Conservation (phyloP, 306 rosid species). For the Cicer pinnatifidum region DNA sequence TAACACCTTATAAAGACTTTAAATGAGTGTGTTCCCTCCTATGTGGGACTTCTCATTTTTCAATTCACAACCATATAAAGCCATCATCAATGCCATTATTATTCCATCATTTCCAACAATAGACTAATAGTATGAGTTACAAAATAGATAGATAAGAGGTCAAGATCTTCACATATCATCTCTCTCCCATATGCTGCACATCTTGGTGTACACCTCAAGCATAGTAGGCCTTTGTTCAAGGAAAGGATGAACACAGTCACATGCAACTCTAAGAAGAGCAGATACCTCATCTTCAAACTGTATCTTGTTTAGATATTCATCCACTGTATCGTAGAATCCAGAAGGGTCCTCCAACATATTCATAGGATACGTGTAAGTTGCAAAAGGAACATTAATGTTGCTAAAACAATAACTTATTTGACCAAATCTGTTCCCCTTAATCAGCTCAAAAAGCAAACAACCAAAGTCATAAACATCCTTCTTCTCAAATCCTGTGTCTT, state of each 20-base stretch:
- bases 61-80: no score
- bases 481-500: background rate
- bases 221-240: background rate
- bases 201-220: background rate
- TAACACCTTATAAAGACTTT: no score
- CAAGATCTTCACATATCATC: background rate
- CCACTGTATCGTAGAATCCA: constrained; percentile 6
- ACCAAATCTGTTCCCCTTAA: constrained; percentile 16
- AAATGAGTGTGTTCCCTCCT: no score
- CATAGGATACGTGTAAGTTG: background rate
- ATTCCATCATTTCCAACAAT: no score
- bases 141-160: background rate
- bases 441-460: constrained; percentile 42
- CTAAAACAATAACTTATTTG: background rate
- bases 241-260: constrained; percentile 40
- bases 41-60: no score
- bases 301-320: background rate
- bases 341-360: background rate
- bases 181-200: background rate
- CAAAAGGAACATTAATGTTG: background rate
- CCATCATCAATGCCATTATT: no score
- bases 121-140: background rate
- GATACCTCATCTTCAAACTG: constrained; percentile 39
- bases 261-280: constrained; percentile 37
- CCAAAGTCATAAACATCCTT: constrained; percentile 49